Conservation (phyloP, 129 eudicot genomes). For the Glebionis coronaria region DNA sequence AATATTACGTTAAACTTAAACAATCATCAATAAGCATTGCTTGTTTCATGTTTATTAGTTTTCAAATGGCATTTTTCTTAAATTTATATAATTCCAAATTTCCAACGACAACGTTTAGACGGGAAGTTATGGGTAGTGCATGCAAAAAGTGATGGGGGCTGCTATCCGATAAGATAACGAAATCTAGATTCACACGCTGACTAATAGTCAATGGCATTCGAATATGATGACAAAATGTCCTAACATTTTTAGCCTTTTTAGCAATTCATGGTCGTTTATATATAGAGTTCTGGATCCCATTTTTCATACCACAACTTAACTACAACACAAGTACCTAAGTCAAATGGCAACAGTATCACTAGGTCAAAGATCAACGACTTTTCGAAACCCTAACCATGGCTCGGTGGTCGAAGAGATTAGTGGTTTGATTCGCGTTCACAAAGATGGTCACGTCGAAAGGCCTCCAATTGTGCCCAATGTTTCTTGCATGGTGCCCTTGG, state of each 20-base stretch:
- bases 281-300: slow-evolving; percentile 15
- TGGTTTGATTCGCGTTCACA: slow-evolving; percentile 51
- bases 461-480: slow-evolving; percentile 43
- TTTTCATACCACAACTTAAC: slow-evolving; percentile 21
- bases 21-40: too few species aligned
- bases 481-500: slow-evolving; percentile 32
- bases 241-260: neutral
- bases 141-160: slow-evolving; percentile 24
- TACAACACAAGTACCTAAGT: slow-evolving; percentile 13
- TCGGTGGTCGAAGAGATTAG: slow-evolving; percentile 45
- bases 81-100: too few species aligned
- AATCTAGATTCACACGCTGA: slow-evolving; percentile 30
- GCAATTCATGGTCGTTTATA: slow-evolving; percentile 18
- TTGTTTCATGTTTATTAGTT: too few species aligned
- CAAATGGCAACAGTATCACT: slow-evolving; percentile 25
- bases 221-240: slow-evolving; percentile 15
- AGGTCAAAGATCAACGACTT: slow-evolving; percentile 27
- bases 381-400: slow-evolving; percentile 9
- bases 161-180: slow-evolving; percentile 36
- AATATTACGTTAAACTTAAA: too few species aligned
- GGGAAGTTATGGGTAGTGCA: neutral
- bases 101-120: too few species aligned
- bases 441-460: slow-evolving; percentile 53
- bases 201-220: slow-evolving; percentile 20
- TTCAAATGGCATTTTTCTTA: too few species aligned